Evolutionary conservation across 495 filamentous ascomycete species (phyloP).

Genomic region (Penicillium simplicissimum): DNA sequence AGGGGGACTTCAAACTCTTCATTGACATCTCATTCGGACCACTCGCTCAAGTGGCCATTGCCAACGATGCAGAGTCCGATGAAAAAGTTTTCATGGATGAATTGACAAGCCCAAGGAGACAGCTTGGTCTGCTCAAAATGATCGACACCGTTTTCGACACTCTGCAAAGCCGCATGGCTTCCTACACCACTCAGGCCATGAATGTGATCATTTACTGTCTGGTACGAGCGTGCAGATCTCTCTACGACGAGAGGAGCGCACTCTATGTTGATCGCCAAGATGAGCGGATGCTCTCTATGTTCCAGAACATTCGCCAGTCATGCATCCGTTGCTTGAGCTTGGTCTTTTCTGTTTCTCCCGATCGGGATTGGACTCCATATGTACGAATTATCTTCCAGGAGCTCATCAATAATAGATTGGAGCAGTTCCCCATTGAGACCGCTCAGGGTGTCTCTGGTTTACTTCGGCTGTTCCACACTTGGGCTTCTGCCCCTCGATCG

Average conservation of each 20-base stretch:
- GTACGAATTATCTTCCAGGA: conserved; percentile 68
- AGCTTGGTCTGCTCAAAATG: conserved; percentile 88
- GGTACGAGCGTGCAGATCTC: conserved; percentile 63
- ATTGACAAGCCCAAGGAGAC: conserved; percentile 66
- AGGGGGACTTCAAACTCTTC: conserved; percentile 72
- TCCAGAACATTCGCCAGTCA: conserved; percentile 69
- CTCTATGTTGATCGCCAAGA: conserved; percentile 44
- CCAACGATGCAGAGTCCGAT: conserved; percentile 53
- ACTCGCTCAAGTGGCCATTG: conserved; percentile 57
- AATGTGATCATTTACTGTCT: conserved; percentile 79
- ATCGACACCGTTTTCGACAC: conserved; percentile 83
- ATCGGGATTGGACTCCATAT: conserved; percentile 70
- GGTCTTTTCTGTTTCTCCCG: conserved; percentile 67
- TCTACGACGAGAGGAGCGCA: conserved; percentile 40
- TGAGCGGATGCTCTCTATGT: conserved; percentile 53
- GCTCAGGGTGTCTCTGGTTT: conserved; percentile 84
- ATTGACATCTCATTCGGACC: conserved; percentile 78
- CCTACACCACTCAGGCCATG: conserved; percentile 63
- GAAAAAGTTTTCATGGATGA: conserved; percentile 52
- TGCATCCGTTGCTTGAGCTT: conserved; percentile 77
- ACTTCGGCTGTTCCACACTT: conserved; percentile 76
- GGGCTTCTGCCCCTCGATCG: conserved; percentile 67
- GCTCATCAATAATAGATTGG: conserved; percentile 71
- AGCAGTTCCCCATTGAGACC: conserved; percentile 81
- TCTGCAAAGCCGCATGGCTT: conserved; percentile 65